Conservation (phyloP, 331 rosid species). For the Pyrus hybrid region DNA sequence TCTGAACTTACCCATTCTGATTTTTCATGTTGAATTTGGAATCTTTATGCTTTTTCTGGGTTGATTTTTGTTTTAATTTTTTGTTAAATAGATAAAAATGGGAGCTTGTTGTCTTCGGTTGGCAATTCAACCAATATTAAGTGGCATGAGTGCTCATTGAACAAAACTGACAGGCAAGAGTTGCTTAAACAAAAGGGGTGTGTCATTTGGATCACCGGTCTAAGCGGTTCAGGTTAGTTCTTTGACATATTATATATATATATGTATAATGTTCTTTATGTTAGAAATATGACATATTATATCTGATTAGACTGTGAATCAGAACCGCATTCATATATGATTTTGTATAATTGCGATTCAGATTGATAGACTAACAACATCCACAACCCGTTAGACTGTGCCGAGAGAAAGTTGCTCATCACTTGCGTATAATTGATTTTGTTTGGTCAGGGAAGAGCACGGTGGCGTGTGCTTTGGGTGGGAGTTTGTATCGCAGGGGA, state of each 20-base stretch:
- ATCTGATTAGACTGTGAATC: neutral
- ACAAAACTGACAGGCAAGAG: conserved; percentile 42
- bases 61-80: neutral
- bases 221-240: conserved; percentile 72
- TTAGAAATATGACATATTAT: neutral
- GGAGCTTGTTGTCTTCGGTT: conserved; percentile 31
- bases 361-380: neutral
- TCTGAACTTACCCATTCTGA: neutral
- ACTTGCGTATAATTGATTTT: neutral
- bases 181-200: conserved; percentile 66
- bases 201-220: conserved; percentile 75
- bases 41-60: neutral
- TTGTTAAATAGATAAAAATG: conserved; percentile 27
- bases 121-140: conserved; percentile 61
- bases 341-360: neutral
- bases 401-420: neutral
- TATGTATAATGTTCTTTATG: neutral
- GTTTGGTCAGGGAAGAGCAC: conserved; percentile 39
- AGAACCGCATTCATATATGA: neutral
- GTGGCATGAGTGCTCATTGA: conserved; percentile 60
- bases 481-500: conserved; percentile 25
- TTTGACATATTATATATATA: no score
- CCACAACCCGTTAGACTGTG: neutral
- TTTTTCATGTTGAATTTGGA: neutral
- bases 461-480: conserved; percentile 45